Conservation (phyloP, 1,284 basidiomycete genomes). For the Malassezia globosa region DNA sequence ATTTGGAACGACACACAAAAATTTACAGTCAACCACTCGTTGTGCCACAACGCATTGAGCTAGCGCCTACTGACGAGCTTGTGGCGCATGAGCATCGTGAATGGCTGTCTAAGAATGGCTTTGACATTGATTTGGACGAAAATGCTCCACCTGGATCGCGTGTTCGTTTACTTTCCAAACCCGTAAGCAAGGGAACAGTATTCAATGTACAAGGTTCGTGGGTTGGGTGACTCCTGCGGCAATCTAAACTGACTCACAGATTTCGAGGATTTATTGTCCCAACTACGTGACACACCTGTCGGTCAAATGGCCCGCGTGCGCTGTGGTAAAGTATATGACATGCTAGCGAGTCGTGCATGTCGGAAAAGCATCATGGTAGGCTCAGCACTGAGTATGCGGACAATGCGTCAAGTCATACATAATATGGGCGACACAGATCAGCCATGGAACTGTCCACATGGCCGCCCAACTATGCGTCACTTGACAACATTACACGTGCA, state of each 20-base stretch:
- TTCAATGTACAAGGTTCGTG: conserved; percentile 61
- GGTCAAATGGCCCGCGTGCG: conserved; percentile 58
- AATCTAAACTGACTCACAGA: conserved; percentile 54
- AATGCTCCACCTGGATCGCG: conserved; percentile 53
- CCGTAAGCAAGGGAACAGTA: conserved; percentile 74
- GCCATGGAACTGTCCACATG: conserved; percentile 94
- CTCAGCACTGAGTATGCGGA: conserved; percentile 61
- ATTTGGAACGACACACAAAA: conserved; percentile 69
- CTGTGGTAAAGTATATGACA: conserved; percentile 80
- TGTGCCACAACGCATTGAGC: conserved; percentile 64
- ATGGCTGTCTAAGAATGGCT: conserved; percentile 72
- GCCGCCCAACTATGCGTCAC: conserved; percentile 80
- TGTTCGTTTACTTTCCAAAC: conserved; percentile 67
- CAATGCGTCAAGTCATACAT: conserved; percentile 68
- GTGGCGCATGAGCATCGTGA: conserved; percentile 75
- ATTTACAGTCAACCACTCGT: conserved; percentile 79
- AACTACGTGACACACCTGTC: conserved; percentile 66
- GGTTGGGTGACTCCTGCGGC: too few species aligned
- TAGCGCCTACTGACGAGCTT: conserved; percentile 82
- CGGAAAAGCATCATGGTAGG: conserved; percentile 94
- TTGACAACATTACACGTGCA: conserved; percentile 16
- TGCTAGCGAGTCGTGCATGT: conserved; percentile 95
- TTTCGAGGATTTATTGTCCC: conserved; percentile 81
- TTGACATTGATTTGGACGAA: conserved; percentile 57
- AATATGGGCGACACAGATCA: conserved; percentile 95